phyloP scores from a whole-genome alignment of 2,329 filamentous ascomycete genomes.

The Daldinia sp. region DNA sequence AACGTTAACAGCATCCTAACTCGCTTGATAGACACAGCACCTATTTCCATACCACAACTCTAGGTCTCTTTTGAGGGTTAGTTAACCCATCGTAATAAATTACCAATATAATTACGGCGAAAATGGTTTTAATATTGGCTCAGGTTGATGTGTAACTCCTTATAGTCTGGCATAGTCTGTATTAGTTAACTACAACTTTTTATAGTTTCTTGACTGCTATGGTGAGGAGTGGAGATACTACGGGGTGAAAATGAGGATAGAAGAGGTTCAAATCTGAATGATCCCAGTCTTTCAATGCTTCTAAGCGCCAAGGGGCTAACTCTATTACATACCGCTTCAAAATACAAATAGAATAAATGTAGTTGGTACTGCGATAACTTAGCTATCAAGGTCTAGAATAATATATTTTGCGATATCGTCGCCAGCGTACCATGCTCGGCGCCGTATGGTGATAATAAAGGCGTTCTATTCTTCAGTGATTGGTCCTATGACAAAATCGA shows the following conservation, averaged over 20 bases:
- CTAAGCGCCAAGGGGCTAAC: background rate
- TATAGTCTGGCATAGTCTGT: background rate
- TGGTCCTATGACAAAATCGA: slow-evolving; percentile 65
- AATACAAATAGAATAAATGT: background rate
- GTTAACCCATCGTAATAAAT: background rate
- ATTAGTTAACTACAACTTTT: no score
- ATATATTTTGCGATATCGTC: background rate
- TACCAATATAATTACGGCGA: background rate
- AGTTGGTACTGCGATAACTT: background rate
- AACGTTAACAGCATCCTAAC: no score
- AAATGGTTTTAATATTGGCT: background rate
- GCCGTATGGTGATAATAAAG: slow-evolving; percentile 71
- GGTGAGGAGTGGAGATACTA: no score
- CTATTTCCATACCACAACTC: no score
- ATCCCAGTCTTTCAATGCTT: background rate
- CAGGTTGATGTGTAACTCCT: background rate
- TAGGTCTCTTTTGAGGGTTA: no score
- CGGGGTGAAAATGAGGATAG: background rate
- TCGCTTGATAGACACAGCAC: no score
- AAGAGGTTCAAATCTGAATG: background rate
- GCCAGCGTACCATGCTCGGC: slow-evolving; percentile 50
- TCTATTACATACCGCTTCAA: background rate
- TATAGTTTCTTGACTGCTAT: no score
- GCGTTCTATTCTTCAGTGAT: slow-evolving; percentile 68
- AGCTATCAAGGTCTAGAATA: background rate